Evolutionary conservation across 202 grass and related monocot species (phyloP), one percentile per base, ranked within the genome.

Genomic region (Alloteropsis angusta): DNA sequence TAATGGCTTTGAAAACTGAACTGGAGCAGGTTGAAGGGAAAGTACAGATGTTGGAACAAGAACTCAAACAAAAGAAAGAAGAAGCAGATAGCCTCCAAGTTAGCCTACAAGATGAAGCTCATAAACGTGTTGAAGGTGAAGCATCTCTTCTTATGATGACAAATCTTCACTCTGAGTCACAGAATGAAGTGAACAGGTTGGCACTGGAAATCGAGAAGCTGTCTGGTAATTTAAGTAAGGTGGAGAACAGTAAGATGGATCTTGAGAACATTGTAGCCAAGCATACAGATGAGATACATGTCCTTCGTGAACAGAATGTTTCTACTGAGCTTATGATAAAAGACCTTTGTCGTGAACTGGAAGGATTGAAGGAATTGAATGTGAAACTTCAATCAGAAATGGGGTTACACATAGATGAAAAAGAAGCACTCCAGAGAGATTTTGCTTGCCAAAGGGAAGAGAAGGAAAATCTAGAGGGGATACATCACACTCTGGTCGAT

Each of bases 371-470:
- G 71, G 87, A 92, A 75, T 86, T 85, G 63, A 90, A 95, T 60
- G 46, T 35, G 47, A 90, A 82, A 83, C 66, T 95, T 48, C 83
- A 93, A 75, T 60, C 63, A 54, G 85, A 95, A 83, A 54, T 90
- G 34, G 75, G 64, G 45, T 74, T 88, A 58, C 92, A 90, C 52
- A 61, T 94, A 66, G 82, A 60, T 81, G 92, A 98, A 88, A 98
- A 94, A 75, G 75, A 92, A 75, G 65, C 60, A 50, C 83, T 94
- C 92, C 85, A 75, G 77, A 87, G 83, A 87, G 85, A 95, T 42
- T 78, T 95, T 86, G 75, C 63, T 44, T 73, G 39, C 81, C 84
- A 93, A 78, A 93, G 58, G 92, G 77, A 93, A 85, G 78, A 89
- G 71, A 96, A 60, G 53, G 65, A 76, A 89, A 88, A 85, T 83